Evolutionary conservation across 1,284 basidiomycete species (phyloP).

Genomic region (Moesziomyces antarcticus): DNA sequence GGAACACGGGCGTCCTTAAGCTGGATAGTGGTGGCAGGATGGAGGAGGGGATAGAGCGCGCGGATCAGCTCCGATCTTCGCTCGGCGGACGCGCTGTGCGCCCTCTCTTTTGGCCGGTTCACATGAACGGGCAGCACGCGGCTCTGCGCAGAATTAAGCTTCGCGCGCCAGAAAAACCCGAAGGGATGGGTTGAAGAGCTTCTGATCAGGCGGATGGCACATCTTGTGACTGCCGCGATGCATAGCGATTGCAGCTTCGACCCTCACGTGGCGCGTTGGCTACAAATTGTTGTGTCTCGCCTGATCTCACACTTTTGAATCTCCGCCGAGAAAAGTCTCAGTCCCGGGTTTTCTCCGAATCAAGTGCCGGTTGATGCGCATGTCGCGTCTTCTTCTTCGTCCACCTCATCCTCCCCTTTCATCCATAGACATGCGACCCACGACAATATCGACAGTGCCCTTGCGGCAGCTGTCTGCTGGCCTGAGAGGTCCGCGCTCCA

Average conservation of each 20-base stretch:
- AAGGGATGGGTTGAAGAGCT: too few relatives aligned
- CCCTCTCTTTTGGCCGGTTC: too few relatives aligned
- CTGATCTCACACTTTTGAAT: background rate
- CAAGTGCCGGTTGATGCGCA: background rate
- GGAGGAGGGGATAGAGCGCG: too few relatives aligned
- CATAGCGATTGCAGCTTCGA: background rate
- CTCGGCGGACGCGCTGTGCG: too few relatives aligned
- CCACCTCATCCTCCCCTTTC: background rate
- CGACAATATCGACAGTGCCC: background rate
- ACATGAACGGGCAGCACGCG: too few relatives aligned
- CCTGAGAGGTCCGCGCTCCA: background rate
- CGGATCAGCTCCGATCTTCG: too few relatives aligned
- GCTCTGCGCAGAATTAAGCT: too few relatives aligned
- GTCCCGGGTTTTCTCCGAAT: background rate
- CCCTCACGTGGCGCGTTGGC: background rate
- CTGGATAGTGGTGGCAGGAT: too few relatives aligned
- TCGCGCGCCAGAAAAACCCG: too few relatives aligned
- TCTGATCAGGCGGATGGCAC: too few relatives aligned
- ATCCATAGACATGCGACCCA: background rate
- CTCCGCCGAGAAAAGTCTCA: background rate
- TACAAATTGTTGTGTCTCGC: background rate
- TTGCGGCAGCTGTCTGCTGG: background rate
- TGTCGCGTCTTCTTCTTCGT: background rate
- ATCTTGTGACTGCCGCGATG: background rate
- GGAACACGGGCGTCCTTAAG: too few relatives aligned